Base-by-base conservation (phyloP, 2,329 filamentous ascomycete species). In the Fulvia fulva region DNA sequence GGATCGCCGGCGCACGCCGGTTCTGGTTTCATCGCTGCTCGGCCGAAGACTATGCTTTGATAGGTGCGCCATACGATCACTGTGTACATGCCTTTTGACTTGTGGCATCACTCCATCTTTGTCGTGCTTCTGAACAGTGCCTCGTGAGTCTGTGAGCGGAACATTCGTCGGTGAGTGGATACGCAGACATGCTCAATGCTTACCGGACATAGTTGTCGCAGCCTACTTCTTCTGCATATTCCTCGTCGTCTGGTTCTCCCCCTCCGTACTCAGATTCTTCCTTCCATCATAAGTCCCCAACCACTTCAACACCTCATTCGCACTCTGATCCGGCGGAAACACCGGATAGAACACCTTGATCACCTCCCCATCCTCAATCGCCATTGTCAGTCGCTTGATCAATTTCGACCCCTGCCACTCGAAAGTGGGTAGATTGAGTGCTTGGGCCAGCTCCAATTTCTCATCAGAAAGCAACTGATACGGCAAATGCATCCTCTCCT, bases 311-410 rank as follows among this genome's bases (percentile, higher is more conserved):
- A 76, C 70, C 56, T 75, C 70, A 57, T 70, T 69, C 9, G 75
- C 75, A 61, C 72, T 77, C 58, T 70, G 64, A 61, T 76, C 70
- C 16, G 76, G 73, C 51, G 75, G 73, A 62, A 77, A 75, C 7
- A 77, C 74, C n/a, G 74, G 75, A 69, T 77, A 78, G 68, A 71
- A 77, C 19, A 75, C 71, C 61, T 73, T 74, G 46, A 72, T 60
- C 34, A 78, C 69, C 63, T 66, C 73, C 5, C 75, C 76, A 61
- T 76, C 69, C 55, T 74, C 63, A 23, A 77, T 61, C 9, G 72
- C 73, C 57, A 78, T 61, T 49, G 70, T 72, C 55, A 78, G 62
- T 34, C 76, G 65, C 63, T 74, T 76, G 45, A 73, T 70, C 47
- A 78, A 57, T 49, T 58, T 70, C 55, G 63, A 67, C 4, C 71